Percentiles rank a stretch among this genome's conserved stretches.
Evolutionary conservation across 2,329 filamentous ascomycete genomes (phyloP).

Genomic region (Pyricularia pennisetigena): DNA sequence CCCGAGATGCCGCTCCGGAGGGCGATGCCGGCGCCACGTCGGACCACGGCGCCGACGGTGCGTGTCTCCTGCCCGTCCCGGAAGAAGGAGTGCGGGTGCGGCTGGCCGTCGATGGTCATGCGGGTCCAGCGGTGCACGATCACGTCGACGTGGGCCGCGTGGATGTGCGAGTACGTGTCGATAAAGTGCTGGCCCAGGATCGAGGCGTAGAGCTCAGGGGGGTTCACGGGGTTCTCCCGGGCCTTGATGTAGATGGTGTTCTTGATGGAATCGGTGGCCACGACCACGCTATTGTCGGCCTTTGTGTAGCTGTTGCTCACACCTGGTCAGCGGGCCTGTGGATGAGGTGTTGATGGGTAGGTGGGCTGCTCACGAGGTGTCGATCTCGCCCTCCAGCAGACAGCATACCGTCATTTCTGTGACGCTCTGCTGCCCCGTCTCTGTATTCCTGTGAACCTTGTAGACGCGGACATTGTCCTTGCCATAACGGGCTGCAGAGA

Average conservation of each 20-base stretch:
- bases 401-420: constrained; percentile 93
- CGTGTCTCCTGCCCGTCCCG: constrained; percentile 84
- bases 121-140: constrained; percentile 86
- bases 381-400: constrained; percentile 86
- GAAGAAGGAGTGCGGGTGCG: constrained; percentile 91
- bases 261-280: constrained; percentile 97
- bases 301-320: constrained; percentile 61
- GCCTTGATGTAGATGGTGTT: constrained; percentile 94
- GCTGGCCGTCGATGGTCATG: constrained; percentile 75
- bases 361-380: constrained; percentile 51
- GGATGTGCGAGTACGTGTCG: constrained; percentile 79
- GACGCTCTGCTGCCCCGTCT: constrained; percentile 71
- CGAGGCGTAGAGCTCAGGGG: constrained; percentile 84
- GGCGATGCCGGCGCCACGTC: constrained; percentile 55
- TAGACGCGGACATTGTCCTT: constrained; percentile 98
- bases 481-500: constrained; percentile 64
- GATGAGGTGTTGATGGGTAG: constrained; percentile 10
- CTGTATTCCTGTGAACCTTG: constrained; percentile 78
- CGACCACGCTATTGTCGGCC: constrained; percentile 90
- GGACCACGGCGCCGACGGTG: constrained; percentile 64
- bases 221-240: constrained; percentile 84
- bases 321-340: background rate
- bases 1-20: constrained; percentile 72
- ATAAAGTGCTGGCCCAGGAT: constrained; percentile 84
- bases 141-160: constrained; percentile 71